A percentile compares a stretch with the other conserved stretches of the same genome.
Conservation (phyloP, 305 asterid genomes). For the Striga hermonthica region DNA sequence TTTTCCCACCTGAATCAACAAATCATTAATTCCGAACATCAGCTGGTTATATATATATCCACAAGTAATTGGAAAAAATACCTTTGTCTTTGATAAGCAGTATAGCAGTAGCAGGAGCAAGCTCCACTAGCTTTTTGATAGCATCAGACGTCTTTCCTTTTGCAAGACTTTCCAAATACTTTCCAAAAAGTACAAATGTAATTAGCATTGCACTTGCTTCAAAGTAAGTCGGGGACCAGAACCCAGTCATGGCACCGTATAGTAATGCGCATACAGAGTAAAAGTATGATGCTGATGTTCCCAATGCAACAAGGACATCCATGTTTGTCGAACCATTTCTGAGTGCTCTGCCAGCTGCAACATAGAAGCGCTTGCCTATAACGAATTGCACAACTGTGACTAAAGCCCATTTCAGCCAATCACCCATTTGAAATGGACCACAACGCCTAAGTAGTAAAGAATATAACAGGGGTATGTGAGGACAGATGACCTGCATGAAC, state of each 20-base stretch:
- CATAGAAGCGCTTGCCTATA: constrained; percentile 92
- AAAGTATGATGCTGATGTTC: constrained; percentile 94
- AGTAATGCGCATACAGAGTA: constrained; percentile 88
- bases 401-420: constrained; percentile 95
- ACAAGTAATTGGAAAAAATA: constrained; percentile 29
- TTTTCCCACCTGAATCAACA: constrained; percentile 71
- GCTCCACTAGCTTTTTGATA: constrained; percentile 92
- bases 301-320: constrained; percentile 98
- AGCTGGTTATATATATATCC: not conserved
- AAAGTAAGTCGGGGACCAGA: constrained; percentile 91
- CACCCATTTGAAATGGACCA: constrained; percentile 98
- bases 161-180: constrained; percentile 90
- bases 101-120: constrained; percentile 86
- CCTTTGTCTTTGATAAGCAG: constrained; percentile 76
- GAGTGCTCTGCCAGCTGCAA: constrained; percentile 96
- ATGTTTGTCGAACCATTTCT: constrained; percentile 95
- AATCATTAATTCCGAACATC: not conserved
- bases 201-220: constrained; percentile 98
- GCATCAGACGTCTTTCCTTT: constrained; percentile 99
- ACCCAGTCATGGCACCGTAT: constrained; percentile 90
- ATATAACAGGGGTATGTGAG: constrained; percentile 82
- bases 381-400: constrained; percentile 88
- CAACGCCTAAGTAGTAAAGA: constrained; percentile 77
- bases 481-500: constrained; percentile 87
- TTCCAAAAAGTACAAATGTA: constrained; percentile 93